Base-by-base conservation (phyloP, 768 basidiomycete species). In the Amyloporia xantha region DNA sequence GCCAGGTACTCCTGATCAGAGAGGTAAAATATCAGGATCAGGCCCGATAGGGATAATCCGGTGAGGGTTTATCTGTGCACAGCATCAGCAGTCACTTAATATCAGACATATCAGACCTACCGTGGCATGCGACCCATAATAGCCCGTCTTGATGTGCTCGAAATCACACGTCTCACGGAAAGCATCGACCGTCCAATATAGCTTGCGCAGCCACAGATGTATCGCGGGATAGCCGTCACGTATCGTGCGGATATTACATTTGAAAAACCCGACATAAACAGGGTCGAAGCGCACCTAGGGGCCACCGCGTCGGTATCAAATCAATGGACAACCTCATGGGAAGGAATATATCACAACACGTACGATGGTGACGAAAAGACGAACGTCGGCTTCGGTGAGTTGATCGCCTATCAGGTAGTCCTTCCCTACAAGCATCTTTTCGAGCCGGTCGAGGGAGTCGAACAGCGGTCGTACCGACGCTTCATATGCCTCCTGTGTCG, bases 351-450 rank as follows among this genome's bases (percentile, higher is more conserved):
- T 26, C 30, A 10, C 3, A 48, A 47, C 3, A 57, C 87, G 56
- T 53, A 93, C 86, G 50, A 93, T 84, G 2, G 95, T 96, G n/a
- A 95, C 92, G 70, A 79, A 98, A 36, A 98, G 82, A 44, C 95
- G 79, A 43, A 86, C 70, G 56, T 91, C 89, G 1, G 86, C 86
- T 62, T 91, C 89, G 0, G 92, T 96, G 42, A 99, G 77, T 41
- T 50, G 70, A 58, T 79, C 73, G n/a, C 93, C 93, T 39, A 96
- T 72, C 41, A 97, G 76, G 65, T 85, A 96, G 26, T 91, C 79
- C 63, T 87, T 86, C 10, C 82, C 88, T 23, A 73, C 72, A 43
- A 97, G 71, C 26, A 87, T 68, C 61, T 78, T 77, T 62, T 99
- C 94, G 27, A 88, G 71, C 37, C 79, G 79, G 64, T 94, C 91